Evolutionary conservation across 2,329 filamentous ascomycete genomes (phyloP), one percentile per base, ranked within the genome.

Genomic region (Iodosphaeria phyllophila): DNA sequence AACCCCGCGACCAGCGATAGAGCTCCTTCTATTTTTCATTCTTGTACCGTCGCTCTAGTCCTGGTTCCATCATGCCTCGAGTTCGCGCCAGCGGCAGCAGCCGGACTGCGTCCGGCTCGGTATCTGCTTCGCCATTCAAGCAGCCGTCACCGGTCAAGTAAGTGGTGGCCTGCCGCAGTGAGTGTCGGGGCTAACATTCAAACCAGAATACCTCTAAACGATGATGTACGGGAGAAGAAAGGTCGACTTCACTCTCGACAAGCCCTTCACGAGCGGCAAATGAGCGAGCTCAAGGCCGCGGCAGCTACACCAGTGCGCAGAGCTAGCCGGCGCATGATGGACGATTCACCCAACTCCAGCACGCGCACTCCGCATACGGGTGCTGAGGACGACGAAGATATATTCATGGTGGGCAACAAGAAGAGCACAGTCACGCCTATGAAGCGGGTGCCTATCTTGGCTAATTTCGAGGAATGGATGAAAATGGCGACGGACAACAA

Each of bases 381-480:
- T 20, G 54, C 55, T 33, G 60, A 57, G 26, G 63, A 58, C 23
- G 61, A 66, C 34, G 60, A 69, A 34, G 66, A 70, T 18, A 59
- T 69, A 30, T 56, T 72, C 33, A 63, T 71, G 40, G 74, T 79
- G 22, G 70, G 68, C 30, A 76, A 78, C 16, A n/a, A n/a, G n/a
- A n/a, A n/a, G n/a, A 69, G 61, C 33, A 79, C 76, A 18, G 76
- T 92, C 27, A 93, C 89, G 30, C 89, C 86, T 27, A 86, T 92
- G 75, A 92, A 92, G 62, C 77, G 84, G 32, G 80, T 92, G 15
- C 89, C 89, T 1, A 77, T 98, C 39, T 60, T 98, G 27, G 89
- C 89, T 42, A 98, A 98, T 52, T 98, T 95, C 41, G 89, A 98
- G 49, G 89, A 98, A 48, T 95, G 86, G 89, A 95, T 98, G 83